These are phyloP conservation scores for Leccinum obscurum DNA, from an alignment of 768 basidiomycete genomes.

Conservation along the genomic window DNA sequence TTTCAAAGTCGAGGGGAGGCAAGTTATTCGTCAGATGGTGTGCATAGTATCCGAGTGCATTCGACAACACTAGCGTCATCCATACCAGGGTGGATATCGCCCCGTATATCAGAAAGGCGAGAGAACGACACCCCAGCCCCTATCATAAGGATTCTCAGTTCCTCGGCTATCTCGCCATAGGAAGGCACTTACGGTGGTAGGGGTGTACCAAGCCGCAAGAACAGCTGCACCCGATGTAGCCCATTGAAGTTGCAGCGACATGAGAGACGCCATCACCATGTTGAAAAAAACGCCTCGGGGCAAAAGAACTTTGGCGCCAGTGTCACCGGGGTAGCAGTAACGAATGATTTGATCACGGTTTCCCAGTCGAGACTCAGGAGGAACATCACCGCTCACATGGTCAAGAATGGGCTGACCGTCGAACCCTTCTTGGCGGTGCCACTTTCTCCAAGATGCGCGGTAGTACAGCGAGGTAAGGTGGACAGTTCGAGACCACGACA, in stretches of 20 bases:
- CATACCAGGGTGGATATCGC: slow-evolving; percentile 30
- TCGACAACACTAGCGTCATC: slow-evolving; percentile 33
- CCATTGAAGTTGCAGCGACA: slow-evolving; percentile 36
- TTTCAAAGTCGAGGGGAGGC: not conserved
- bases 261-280: slow-evolving; percentile 30
- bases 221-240: slow-evolving; percentile 30
- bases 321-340: slow-evolving; percentile 18
- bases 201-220: slow-evolving; percentile 30
- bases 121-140: slow-evolving; percentile 38
- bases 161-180: not conserved
- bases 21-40: slow-evolving; percentile 1
- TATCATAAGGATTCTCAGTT: not conserved
- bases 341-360: slow-evolving; percentile 15
- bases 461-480: slow-evolving; percentile 21
- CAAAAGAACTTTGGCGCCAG: slow-evolving; percentile 12
- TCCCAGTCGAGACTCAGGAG: slow-evolving; percentile 20
- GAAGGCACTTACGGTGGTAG: slow-evolving; percentile 24
- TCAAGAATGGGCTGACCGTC: not conserved
- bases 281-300: slow-evolving; percentile 23
- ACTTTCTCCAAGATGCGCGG: slow-evolving; percentile 14
- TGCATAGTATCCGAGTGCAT: slow-evolving; percentile 23
- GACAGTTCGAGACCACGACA: slow-evolving; percentile 22
- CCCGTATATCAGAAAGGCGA: slow-evolving; percentile 34
- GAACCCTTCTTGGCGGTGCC: slow-evolving; percentile 1
- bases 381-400: slow-evolving; percentile 1